phyloP scores from a whole-genome alignment of 139 green algal species.

The Pseudopediastrum boryanum region DNA sequence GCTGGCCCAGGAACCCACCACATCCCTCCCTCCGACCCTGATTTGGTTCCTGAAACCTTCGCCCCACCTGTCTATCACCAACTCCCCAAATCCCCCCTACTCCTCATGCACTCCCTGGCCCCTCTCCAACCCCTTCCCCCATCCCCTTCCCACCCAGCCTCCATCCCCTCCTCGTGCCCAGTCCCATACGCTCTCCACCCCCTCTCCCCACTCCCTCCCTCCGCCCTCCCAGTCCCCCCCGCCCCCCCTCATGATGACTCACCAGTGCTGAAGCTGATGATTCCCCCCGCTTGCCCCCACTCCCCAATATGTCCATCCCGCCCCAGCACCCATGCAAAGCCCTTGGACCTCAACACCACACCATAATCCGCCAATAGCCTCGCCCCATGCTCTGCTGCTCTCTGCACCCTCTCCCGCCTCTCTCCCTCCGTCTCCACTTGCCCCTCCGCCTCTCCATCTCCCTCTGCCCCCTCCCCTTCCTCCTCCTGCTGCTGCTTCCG shows the following conservation, averaged over 20 bases:
- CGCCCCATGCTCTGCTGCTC: background rate
- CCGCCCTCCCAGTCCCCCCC: background rate
- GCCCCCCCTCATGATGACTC: slow-evolving; percentile 3
- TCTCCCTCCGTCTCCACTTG: too few relatives aligned
- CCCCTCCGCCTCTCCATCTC: background rate
- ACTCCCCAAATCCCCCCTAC: too few relatives aligned
- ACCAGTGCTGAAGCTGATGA: slow-evolving; percentile 66
- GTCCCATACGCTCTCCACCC: background rate
- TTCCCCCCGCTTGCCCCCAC: slow-evolving; percentile 69
- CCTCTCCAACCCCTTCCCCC: too few relatives aligned
- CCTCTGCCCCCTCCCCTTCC: slow-evolving; percentile 7
- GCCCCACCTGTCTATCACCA: too few relatives aligned
- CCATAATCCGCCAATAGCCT: slow-evolving; percentile 42
- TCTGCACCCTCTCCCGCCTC: slow-evolving; percentile 4
- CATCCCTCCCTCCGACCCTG: too few relatives aligned
- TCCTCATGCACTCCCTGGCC: too few relatives aligned
- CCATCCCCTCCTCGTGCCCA: too few relatives aligned
- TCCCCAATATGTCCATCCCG: slow-evolving; percentile 64
- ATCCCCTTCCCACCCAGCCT: too few relatives aligned
- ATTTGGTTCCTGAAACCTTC: too few relatives aligned
- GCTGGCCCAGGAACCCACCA: too few relatives aligned
- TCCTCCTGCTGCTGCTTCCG: background rate
- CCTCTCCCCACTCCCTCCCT: background rate
- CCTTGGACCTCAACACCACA: slow-evolving; percentile 74
- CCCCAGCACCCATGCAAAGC: slow-evolving; percentile 73